Evolutionary conservation across 352 stramenopile species (phyloP), one percentile per base, ranked within the genome.

Genomic region (Pythium chondricola): DNA sequence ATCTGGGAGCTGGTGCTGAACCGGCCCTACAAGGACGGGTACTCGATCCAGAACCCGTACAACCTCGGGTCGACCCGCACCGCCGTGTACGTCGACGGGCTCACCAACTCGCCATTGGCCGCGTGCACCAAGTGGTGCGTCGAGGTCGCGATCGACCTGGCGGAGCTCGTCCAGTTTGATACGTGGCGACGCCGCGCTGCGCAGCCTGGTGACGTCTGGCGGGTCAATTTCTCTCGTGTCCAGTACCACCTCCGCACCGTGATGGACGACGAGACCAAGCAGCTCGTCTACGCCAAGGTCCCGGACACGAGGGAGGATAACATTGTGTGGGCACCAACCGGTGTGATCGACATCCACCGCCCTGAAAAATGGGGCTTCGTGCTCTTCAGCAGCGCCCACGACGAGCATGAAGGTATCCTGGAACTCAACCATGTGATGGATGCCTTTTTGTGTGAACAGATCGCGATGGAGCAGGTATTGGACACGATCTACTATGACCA

Each of bases 201-300:
- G 0, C 48, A 40, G 17, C 38, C 58, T 4, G 81, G 82, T 0
- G 63, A 85, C 21, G 69, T 89, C 40, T 95, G 83, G 82, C 72
- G 87, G 18, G 82, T 95, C 32, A 95, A 97, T 52, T 96, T 96
- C 49, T 93, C 74, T 17, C 73, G 85, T n/a, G 85, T 96, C 4
- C 83, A 97, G 51, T 91, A 89, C 42, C 52, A 84, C 24, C 48
- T 89, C 0, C 52, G 70, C 21, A 66, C 59, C 2, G 58, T 79
- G 4, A 45, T 79, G 14, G 61, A 86, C 26, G 32, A 52, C n/a
- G 63, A 82, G 47, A 75, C 64, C 16, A 61, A 69, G 20, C 62
- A 75, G 30, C 40, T 78, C 2, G 38, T 72, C 40, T 86, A 76
- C 45, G 53, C 66, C 32, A 87, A 84, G 53, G 55, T 83, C 4